These are phyloP conservation scores for Cordyceps militaris DNA, from an alignment of 2,329 filamentous ascomycete species.

Conservation along the genomic window DNA sequence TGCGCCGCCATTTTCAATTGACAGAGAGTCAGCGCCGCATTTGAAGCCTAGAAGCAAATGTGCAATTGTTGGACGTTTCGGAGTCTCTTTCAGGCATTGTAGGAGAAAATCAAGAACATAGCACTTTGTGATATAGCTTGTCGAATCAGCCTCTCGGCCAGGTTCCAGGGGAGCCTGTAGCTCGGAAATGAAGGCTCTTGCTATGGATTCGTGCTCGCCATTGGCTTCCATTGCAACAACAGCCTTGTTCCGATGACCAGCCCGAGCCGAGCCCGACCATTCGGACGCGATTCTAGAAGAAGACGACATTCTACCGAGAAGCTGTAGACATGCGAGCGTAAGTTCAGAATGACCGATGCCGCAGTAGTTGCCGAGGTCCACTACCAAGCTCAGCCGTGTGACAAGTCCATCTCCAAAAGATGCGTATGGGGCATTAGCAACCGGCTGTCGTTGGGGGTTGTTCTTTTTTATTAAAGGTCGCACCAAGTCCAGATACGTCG, in stretches of 20 bases:
- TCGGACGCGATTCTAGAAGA: conserved; percentile 73
- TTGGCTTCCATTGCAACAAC: conserved; percentile 82
- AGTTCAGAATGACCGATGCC: conserved; percentile 76
- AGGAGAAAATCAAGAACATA: conserved; percentile 82
- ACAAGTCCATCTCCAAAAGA: conserved; percentile 89
- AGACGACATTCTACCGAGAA: conserved; percentile 79
- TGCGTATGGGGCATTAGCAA: conserved; percentile 64
- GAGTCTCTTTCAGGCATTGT: conserved; percentile 66
- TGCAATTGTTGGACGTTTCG: conserved; percentile 75
- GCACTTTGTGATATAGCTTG: conserved; percentile 74
- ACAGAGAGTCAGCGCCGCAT: conserved; percentile 64
- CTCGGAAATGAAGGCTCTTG: conserved; percentile 62
- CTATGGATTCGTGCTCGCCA: conserved; percentile 72
- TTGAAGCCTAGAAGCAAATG: conserved; percentile 86
- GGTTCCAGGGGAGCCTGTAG: conserved; percentile 64
- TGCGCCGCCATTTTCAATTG: conserved; percentile 58
- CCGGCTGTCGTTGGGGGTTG: conserved; percentile 49
- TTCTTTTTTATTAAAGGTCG: conserved; percentile 68
- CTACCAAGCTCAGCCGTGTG: conserved; percentile 69
- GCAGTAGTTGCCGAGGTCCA: conserved; percentile 80
- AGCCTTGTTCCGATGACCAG: conserved; percentile 69
- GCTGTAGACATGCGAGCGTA: conserved; percentile 69
- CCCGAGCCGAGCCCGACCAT: conserved; percentile 53
- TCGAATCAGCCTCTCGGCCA: conserved; percentile 60
- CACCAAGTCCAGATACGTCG: conserved; percentile 86